Evolutionary conservation across 257 asterid genomes (phyloP), one percentile per base, ranked within the genome.

Genomic region (Perilla frutescens): DNA sequence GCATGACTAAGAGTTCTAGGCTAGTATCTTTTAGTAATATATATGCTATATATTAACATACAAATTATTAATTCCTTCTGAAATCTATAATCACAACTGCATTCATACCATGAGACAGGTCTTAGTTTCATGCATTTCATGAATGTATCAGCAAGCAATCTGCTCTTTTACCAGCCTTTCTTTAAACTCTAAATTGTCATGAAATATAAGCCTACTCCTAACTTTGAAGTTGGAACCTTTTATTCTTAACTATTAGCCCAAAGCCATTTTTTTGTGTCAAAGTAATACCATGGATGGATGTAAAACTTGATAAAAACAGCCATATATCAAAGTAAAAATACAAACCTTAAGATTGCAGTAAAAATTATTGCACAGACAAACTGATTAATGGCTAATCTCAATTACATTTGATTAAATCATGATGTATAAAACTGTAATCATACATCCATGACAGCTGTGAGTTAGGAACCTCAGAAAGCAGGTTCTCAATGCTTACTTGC

Each of bases 291-390:
- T 20, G 26, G 26, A 20, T 20, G 26, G 26, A 20, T 20, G 26
- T 20, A 20, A 20, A 20, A 20, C 26, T 20, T 20, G 26, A 20
- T 20, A 56, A 7, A 41, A 6, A 55, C 41, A 54, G 51, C 56
- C 43, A 43, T 54, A 14, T 37, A 15, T 40, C 51, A 62, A 65
- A 48, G 51, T 50, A 2, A 63, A 78, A 51, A 53, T 51, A 62
- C 63, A 57, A 62, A 53, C 53, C 76, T 74, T 79, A 59, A 59
- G 76, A 36, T 73, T 81, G 66, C 79, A 81, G 80, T 72, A 50
- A 72, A 61, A 51, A 29, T 66, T 66, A 67, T 72, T 54, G 70
- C 66, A 54, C 60, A 40, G 67, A 58, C 49, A 62, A 61, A 44
- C 74, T 76, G 55, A 57, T 68, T 34, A 5, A 63, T 62, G 53